These are phyloP conservation scores for Daldinia bambusicola DNA, from an alignment of 495 filamentous ascomycete genomes.

Conservation along the genomic window DNA sequence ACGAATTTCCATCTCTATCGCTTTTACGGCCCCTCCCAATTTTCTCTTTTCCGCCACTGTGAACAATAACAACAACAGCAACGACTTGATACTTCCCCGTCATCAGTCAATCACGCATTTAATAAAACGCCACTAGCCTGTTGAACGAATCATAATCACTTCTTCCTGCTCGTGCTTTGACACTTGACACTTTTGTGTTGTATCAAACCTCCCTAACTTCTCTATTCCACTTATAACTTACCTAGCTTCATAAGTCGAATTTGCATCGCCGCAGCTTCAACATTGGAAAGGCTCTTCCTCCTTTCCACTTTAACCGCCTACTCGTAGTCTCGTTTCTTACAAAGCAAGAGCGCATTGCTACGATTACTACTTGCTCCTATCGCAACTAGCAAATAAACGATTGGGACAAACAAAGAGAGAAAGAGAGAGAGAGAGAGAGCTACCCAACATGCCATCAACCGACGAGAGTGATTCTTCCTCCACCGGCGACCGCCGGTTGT, in stretches of 20 bases:
- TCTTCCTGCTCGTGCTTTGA: constrained; percentile 18
- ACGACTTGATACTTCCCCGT: constrained; percentile 14
- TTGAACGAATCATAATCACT: constrained; percentile 38
- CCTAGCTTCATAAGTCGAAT: constrained; percentile 17
- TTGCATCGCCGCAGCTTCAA: constrained; percentile 24
- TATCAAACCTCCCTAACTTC: constrained; percentile 1
- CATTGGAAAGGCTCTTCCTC: neutral
- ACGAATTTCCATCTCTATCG: constrained; percentile 1
- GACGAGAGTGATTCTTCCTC: constrained; percentile 39
- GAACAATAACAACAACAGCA: neutral
- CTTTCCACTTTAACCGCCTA: neutral
- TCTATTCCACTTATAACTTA: neutral
- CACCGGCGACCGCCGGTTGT: constrained; percentile 62
- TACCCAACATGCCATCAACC: constrained; percentile 36
- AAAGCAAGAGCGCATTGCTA: neutral
- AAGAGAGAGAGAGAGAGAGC: neutral
- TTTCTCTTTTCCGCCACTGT: constrained; percentile 4
- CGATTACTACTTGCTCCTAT: neutral
- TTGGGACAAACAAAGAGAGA: neutral
- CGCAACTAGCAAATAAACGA: neutral
- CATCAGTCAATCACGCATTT: constrained; percentile 33
- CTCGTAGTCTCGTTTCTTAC: constrained; percentile 1
- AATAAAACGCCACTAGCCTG: constrained; percentile 23
- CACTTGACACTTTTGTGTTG: constrained; percentile 11
- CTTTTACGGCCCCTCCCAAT: constrained; percentile 14